phyloP scores from a whole-genome alignment of 2,329 filamentous ascomycete species.

The Byssothecium circinans region DNA sequence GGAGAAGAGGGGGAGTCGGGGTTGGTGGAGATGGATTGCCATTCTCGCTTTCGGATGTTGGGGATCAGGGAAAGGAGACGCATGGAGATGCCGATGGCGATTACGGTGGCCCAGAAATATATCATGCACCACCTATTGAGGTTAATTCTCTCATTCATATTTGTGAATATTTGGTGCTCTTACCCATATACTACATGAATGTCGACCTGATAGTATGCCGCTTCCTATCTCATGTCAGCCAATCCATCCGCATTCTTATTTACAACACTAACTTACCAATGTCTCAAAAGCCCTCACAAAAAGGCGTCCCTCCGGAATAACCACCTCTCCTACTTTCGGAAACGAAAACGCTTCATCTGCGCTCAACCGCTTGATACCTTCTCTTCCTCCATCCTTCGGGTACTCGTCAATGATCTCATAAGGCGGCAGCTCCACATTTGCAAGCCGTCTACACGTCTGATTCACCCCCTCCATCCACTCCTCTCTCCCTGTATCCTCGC shows the following conservation, averaged over 20 bases:
- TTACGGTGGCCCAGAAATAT: slow-evolving; percentile 35
- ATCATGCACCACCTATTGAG: slow-evolving; percentile 30
- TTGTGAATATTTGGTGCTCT: slow-evolving; percentile 1
- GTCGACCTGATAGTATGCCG: slow-evolving; percentile 29
- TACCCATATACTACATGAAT: slow-evolving; percentile 36
- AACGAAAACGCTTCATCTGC: slow-evolving; percentile 24
- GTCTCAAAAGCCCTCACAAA: slow-evolving; percentile 33
- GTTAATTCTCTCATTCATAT: neutral
- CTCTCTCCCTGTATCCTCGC: slow-evolving; percentile 15
- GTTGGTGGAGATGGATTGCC: slow-evolving; percentile 7
- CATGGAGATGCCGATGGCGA: slow-evolving; percentile 26
- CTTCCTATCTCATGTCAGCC: slow-evolving; percentile 19
- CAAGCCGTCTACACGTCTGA: slow-evolving; percentile 24
- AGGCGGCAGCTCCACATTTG: slow-evolving; percentile 26
- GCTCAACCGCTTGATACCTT: slow-evolving; percentile 16
- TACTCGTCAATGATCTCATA: slow-evolving; percentile 29
- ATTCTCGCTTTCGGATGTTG: slow-evolving; percentile 7
- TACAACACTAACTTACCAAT: slow-evolving; percentile 30
- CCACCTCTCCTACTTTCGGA: slow-evolving; percentile 18
- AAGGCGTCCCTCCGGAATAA: slow-evolving; percentile 25
- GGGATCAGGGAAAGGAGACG: slow-evolving; percentile 24
- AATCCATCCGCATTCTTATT: too few species aligned
- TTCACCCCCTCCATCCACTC: slow-evolving; percentile 22
- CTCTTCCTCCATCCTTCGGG: slow-evolving; percentile 15
- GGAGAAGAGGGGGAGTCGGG: neutral